A percentile compares a stretch with the other conserved stretches of the same genome.
Evolutionary conservation across 2,329 filamentous ascomycete genomes (phyloP).

Genomic region (Verticillium tricorpus): DNA sequence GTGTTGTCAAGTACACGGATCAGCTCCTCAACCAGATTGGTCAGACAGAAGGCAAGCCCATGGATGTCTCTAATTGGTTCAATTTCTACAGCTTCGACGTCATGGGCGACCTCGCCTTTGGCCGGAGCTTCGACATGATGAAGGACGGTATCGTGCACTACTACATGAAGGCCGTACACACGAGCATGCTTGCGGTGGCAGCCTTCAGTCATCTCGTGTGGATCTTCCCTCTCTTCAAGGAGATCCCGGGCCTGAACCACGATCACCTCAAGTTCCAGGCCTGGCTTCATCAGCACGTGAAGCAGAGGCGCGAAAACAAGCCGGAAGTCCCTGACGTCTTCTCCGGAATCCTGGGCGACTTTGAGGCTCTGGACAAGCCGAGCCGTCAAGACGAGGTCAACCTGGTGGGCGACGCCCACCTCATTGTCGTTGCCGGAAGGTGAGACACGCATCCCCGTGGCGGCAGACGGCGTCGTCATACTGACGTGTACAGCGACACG

Average conservation of each 20-base stretch:
- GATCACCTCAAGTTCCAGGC: conserved; percentile 14
- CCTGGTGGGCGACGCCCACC: conserved; percentile 21
- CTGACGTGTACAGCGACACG: conserved; percentile 10
- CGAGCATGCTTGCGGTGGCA: conserved; percentile 16
- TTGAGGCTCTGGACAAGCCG: conserved; percentile 11
- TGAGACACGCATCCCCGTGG: conserved; percentile 2
- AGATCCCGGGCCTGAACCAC: conserved; percentile 14
- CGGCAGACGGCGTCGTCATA: not conserved
- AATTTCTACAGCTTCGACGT: conserved; percentile 33
- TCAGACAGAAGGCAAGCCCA: conserved; percentile 11
- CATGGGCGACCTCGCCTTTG: conserved; percentile 37
- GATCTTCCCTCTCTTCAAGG: conserved; percentile 16
- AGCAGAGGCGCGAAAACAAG: conserved; percentile 11
- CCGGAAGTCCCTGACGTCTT: conserved; percentile 23
- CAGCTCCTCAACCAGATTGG: conserved; percentile 19
- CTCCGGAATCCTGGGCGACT: conserved; percentile 24
- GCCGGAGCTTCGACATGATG: conserved; percentile 29
- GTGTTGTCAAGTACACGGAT: conserved; percentile 18
- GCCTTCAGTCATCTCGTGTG: conserved; percentile 18
- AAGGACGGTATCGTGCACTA: conserved; percentile 18
- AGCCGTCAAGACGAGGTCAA: conserved; percentile 17
- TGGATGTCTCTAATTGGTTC: conserved; percentile 27
- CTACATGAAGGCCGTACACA: conserved; percentile 19
- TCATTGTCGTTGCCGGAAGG: conserved; percentile 27
- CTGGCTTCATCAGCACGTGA: conserved; percentile 13